Percentiles rank a stretch among this genome's conserved stretches.
Conservation (phyloP, 495 filamentous ascomycete species). For the Podospora comata region DNA sequence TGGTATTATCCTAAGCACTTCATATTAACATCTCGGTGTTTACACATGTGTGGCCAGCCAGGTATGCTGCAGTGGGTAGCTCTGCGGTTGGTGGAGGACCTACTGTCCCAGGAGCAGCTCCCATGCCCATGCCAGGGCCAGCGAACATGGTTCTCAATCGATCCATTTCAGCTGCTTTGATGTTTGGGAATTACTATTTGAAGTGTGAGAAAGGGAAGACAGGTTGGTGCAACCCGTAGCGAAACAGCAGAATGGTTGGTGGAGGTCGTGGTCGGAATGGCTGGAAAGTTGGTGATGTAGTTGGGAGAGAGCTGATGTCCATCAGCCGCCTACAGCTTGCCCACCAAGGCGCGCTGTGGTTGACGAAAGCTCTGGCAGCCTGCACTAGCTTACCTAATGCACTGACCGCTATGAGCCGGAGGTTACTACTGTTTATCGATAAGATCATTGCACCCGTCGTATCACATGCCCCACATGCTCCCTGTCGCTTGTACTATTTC, state of each 20-base stretch:
- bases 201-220: background rate
- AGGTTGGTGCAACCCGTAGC: background rate
- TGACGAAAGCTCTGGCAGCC: constrained; percentile 43
- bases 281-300: constrained; percentile 15
- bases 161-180: constrained; percentile 59
- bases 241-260: background rate
- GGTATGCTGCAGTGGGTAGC: background rate
- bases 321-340: constrained; percentile 13
- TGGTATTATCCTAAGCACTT: constrained; percentile 66
- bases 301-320: constrained; percentile 14
- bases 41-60: constrained; percentile 13
- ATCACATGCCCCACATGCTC: background rate
- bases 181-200: background rate
- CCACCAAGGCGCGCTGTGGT: constrained; percentile 15
- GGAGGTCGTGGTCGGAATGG: constrained; percentile 1
- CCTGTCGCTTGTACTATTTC: background rate
- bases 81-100: constrained; percentile 36
- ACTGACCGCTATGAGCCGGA: background rate
- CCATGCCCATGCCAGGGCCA: constrained; percentile 75
- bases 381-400: constrained; percentile 30
- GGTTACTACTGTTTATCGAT: background rate
- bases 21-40: background rate
- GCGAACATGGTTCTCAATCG: constrained; percentile 76
- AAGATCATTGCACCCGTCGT: background rate
- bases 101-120: constrained; percentile 72